Evolutionary conservation across 2,329 filamentous ascomycete genomes (phyloP).

Genomic region (Sporothrix dimorphospora): DNA sequence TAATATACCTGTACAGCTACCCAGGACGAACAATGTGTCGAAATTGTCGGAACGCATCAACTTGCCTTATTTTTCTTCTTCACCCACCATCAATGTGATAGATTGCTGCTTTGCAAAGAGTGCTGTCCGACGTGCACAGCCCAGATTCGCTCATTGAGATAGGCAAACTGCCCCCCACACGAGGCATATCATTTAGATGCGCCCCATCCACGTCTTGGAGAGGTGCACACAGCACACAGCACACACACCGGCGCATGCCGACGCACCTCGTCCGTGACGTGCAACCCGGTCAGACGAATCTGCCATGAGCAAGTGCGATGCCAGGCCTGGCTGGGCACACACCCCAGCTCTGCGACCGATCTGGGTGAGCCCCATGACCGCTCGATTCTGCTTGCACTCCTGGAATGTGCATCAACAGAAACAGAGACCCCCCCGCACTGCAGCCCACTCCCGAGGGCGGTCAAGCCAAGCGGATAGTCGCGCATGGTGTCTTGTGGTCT

Average conservation of each 20-base stretch:
- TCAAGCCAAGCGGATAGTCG: slow-evolving; percentile 11
- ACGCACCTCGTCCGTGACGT: not conserved
- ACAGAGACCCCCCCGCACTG: slow-evolving; percentile 18
- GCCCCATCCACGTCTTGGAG: not conserved
- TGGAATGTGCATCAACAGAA: slow-evolving; percentile 24
- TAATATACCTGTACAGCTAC: no score
- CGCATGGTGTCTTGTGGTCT: not conserved
- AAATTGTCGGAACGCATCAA: not conserved
- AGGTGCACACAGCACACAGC: not conserved
- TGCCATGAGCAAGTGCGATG: slow-evolving; percentile 3
- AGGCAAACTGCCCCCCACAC: slow-evolving; percentile 12
- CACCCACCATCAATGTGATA: not conserved
- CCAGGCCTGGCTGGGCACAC: not conserved
- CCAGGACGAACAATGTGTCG: not conserved
- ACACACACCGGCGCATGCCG: slow-evolving; percentile 15
- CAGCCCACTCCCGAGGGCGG: slow-evolving; percentile 25
- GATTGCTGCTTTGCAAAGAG: not conserved
- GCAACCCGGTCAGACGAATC: not conserved
- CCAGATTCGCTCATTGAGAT: not conserved
- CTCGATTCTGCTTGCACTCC: not conserved
- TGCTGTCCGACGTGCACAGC: not conserved
- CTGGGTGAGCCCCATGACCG: slow-evolving; percentile 24
- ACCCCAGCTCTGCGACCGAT: slow-evolving; percentile 13
- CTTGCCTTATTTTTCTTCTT: not conserved
- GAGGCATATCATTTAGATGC: slow-evolving; percentile 7